Conservation (phyloP, 108 stramenopile genomes). For the Fragilariopsis cylindrus region DNA sequence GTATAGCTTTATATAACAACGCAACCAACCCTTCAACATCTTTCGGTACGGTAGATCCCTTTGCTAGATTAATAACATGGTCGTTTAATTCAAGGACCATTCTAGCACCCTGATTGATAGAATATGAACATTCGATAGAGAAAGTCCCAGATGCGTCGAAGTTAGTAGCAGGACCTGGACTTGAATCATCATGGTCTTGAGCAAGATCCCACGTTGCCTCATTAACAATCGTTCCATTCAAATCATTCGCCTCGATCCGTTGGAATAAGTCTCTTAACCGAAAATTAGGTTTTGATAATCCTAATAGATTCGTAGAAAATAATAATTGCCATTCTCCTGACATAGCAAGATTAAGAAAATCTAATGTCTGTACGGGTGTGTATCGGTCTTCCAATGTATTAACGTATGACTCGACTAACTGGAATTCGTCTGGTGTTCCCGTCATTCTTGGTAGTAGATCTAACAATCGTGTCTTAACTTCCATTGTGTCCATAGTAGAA, state of each 20-base stretch:
- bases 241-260: conserved; percentile 42
- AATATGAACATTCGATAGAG: conserved; percentile 48
- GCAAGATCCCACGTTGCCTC: conserved; percentile 59
- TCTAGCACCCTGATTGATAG: conserved; percentile 72
- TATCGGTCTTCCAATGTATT: conserved; percentile 68
- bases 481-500: conserved; percentile 17
- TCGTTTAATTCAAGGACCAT: conserved; percentile 50
- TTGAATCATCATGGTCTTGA: conserved; percentile 30
- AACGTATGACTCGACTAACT: conserved; percentile 59
- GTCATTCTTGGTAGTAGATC: conserved; percentile 76
- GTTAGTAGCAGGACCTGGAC: not conserved
- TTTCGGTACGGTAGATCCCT: conserved; percentile 50
- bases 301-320: conserved; percentile 63
- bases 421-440: conserved; percentile 63
- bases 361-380: conserved; percentile 62
- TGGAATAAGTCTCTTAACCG: conserved; percentile 52
- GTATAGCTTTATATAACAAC: conserved; percentile 57
- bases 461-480: conserved; percentile 41
- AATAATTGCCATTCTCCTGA: conserved; percentile 77
- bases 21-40: conserved; percentile 55
- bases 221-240: conserved; percentile 56
- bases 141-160: conserved; percentile 64
- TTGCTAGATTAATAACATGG: conserved; percentile 42
- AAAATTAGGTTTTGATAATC: conserved; percentile 36
- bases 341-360: conserved; percentile 70